These are phyloP conservation scores for Schizothecium vesticola DNA, from an alignment of 495 filamentous ascomycete species.

Conservation along the genomic window DNA sequence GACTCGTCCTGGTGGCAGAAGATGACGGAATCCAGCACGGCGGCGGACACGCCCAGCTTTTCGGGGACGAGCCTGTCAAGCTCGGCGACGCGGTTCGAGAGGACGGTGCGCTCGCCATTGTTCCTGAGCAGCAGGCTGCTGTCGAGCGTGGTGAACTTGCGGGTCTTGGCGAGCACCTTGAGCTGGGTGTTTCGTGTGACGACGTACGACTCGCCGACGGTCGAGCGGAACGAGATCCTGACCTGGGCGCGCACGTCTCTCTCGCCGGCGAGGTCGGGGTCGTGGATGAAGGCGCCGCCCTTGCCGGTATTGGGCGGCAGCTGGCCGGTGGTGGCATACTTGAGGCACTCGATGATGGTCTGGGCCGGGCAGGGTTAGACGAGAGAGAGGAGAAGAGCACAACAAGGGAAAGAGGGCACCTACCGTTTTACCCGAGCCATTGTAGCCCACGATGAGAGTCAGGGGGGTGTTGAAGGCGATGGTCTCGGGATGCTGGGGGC, in stretches of 20 bases:
- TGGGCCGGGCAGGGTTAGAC: conserved; percentile 25
- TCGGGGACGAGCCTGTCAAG: conserved; percentile 79
- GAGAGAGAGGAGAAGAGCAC: conserved; percentile 28
- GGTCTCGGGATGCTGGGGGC: conserved; percentile 66
- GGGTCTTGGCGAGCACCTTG: conserved; percentile 72
- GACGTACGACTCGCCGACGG: conserved; percentile 69
- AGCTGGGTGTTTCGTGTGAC: conserved; percentile 77
- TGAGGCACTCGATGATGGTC: conserved; percentile 98
- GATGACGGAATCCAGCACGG: conserved; percentile 87
- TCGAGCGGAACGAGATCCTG: conserved; percentile 77
- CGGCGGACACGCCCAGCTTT: conserved; percentile 83
- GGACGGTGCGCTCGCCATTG: conserved; percentile 70
- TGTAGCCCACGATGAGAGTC: conserved; percentile 92
- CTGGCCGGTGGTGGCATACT: conserved; percentile 94
- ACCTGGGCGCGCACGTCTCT: conserved; percentile 89
- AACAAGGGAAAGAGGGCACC: conserved; percentile 17
- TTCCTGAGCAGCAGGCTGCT: conserved; percentile 66
- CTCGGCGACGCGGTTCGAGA: conserved; percentile 74
- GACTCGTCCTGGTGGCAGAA: conserved; percentile 99
- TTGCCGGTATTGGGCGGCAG: conserved; percentile 82
- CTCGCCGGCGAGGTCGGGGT: conserved; percentile 85
- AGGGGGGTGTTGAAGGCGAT: conserved; percentile 87
- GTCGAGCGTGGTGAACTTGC: conserved; percentile 73
- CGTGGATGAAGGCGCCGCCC: conserved; percentile 93
- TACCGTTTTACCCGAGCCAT: conserved; percentile 90